Conservation (phyloP, 495 filamentous ascomycete genomes). For the Penicillium roqueforti region DNA sequence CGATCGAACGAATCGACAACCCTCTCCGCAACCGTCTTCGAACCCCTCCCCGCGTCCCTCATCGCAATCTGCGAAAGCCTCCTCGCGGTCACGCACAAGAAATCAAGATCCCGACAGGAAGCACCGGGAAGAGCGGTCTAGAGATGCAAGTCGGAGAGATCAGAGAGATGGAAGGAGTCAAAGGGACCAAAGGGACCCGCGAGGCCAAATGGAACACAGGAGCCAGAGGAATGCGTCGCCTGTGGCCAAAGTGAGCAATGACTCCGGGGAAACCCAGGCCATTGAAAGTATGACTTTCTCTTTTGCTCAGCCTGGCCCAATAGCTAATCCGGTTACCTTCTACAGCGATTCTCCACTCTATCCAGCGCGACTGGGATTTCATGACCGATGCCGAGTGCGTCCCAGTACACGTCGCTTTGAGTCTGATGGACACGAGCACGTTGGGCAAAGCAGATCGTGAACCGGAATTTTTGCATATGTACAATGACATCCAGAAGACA, state of each 20-base stretch:
- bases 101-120: slow-evolving; percentile 29
- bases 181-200: slow-evolving; percentile 12
- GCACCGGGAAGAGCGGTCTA: slow-evolving; percentile 28
- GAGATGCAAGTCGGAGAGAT: slow-evolving; percentile 16
- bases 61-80: slow-evolving; percentile 1
- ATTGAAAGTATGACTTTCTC: slow-evolving; percentile 36
- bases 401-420: slow-evolving; percentile 86
- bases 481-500: slow-evolving; percentile 80
- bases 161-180: neutral
- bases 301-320: neutral
- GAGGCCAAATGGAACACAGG: slow-evolving; percentile 1
- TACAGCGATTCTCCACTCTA: slow-evolving; percentile 60
- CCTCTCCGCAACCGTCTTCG: slow-evolving; percentile 20
- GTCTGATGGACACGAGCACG: slow-evolving; percentile 89
- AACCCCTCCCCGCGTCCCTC: slow-evolving; percentile 21
- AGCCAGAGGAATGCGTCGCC: slow-evolving; percentile 21
- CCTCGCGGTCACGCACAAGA: slow-evolving; percentile 37
- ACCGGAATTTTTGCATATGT: slow-evolving; percentile 72
- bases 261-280: slow-evolving; percentile 29
- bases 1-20: slow-evolving; percentile 34
- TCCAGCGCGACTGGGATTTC: slow-evolving; percentile 84
- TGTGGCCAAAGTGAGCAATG: slow-evolving; percentile 6
- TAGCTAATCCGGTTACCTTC: neutral
- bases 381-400: slow-evolving; percentile 85
- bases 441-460: slow-evolving; percentile 87